Evolutionary conservation across 1,139 yeast species (phyloP), one percentile per base, ranked within the genome.

Genomic region (Candida tunisiensis): DNA sequence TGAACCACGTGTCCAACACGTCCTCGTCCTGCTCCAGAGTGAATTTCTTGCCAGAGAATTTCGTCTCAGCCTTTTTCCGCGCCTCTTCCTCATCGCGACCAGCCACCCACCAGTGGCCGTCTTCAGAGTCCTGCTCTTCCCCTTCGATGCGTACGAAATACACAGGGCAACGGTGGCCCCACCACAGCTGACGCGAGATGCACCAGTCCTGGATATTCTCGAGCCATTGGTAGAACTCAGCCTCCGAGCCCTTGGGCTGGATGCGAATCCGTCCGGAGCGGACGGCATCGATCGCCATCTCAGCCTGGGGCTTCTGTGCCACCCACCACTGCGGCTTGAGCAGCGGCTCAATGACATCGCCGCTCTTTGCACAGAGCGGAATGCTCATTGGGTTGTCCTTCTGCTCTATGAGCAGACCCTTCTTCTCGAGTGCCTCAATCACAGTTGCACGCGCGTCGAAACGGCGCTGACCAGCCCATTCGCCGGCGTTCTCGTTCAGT

Each of bases 251-350:
- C 56, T 79, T 77, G 41, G 98, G 98, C 32, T 71, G 60, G 45
- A 88, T 82, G 32, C 70, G 69, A 44, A 88, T 69, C 34, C 72
- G 71, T 38, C 96, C 96, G 25, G 65, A 63, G 54, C 68, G 71
- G 36, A 88, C 95, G 31, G 85, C 95, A 33, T 70, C 64, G 41
- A 85, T 74, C 35, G 95, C 95, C 37, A 66, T 83, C 42, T 65
- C 62, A 30, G 98, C 98, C 80, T 82, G 82, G 33, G 74, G 79
- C 48, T 66, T 65, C 60, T 85, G 95, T 35, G 78, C 62, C 39
- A 88, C 96, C 95, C 96, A 88, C 98, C 98, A 88, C 62, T 88
- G 98, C 35, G 98, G 98, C 60, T 88, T 88, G 59, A 88, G 65
- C 46, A 82, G 62, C 31, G 98, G 98, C 61, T 88, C 98, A 47